A percentile compares a stretch with the other conserved stretches of the same genome.
Evolutionary conservation across 257 asterid species (phyloP).

Genomic region (Nicotiana tomentosiformis): DNA sequence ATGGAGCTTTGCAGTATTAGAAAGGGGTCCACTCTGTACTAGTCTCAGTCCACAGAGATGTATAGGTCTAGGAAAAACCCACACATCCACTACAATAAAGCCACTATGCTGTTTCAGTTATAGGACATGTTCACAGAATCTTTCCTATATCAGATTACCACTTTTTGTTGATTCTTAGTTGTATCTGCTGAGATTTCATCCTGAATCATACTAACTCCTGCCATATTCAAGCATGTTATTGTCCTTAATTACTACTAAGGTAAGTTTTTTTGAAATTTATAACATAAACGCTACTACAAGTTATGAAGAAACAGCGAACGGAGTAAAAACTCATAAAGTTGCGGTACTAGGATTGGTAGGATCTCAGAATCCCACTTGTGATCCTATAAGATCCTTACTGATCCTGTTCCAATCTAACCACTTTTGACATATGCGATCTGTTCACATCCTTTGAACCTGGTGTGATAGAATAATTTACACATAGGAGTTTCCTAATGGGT

Average conservation of each 20-base stretch:
- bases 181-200: not conserved
- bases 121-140: not conserved
- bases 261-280: not conserved
- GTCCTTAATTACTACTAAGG: not conserved
- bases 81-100: not conserved
- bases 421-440: not conserved
- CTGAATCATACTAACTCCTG: not conserved
- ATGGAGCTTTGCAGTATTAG: not conserved
- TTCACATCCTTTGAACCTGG: not conserved
- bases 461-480: not conserved
- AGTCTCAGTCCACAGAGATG: not conserved
- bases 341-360: not conserved
- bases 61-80: not conserved
- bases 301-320: not conserved
- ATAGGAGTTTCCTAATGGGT: not conserved
- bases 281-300: not conserved
- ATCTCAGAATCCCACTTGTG: not conserved
- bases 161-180: not conserved
- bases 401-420: not conserved
- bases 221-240: not conserved
- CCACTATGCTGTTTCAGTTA: conserved; percentile 2
- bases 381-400: not conserved
- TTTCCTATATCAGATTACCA: not conserved
- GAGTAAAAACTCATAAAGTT: not conserved
- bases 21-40: not conserved